These are phyloP conservation scores for Bromus sterilis DNA, from an alignment of 176 grass and related monocot genomes.

Conservation along the genomic window DNA sequence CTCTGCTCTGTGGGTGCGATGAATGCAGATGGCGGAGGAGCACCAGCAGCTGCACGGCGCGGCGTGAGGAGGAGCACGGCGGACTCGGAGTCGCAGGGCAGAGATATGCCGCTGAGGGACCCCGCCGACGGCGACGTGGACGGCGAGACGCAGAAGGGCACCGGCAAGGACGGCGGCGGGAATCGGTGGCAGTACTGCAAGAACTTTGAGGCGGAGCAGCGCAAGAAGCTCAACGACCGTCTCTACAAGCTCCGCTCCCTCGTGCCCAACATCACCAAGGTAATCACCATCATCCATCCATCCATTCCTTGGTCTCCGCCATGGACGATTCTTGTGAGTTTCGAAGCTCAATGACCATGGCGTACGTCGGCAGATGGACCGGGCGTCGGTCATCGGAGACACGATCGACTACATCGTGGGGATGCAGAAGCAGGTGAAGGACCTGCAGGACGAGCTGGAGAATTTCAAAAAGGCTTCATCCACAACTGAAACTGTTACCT, in stretches of 20 bases:
- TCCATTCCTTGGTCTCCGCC: not conserved
- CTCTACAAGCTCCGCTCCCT: slow-evolving; percentile 75
- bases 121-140: slow-evolving; percentile 76
- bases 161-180: not conserved
- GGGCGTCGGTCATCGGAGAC: slow-evolving; percentile 79
- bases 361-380: slow-evolving; percentile 71
- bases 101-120: slow-evolving; percentile 41
- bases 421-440: slow-evolving; percentile 79
- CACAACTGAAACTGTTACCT: no score
- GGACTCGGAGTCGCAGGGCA: slow-evolving; percentile 73
- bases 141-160: not conserved
- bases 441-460: slow-evolving; percentile 83
- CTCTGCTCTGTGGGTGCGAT: not conserved
- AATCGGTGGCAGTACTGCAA: slow-evolving; percentile 90
- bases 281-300: not conserved
- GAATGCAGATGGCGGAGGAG: slow-evolving; percentile 63
- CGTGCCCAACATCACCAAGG: slow-evolving; percentile 98
- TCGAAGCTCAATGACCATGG: not conserved
- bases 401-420: slow-evolving; percentile 91
- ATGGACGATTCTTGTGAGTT: not conserved
- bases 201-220: slow-evolving; percentile 71
- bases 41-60: slow-evolving; percentile 9
- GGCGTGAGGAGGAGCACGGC: not conserved
- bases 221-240: slow-evolving; percentile 86
- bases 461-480: no score